Evolutionary conservation across 768 basidiomycete genomes (phyloP).

Genomic region (Leucosporidium creatinivorum): DNA sequence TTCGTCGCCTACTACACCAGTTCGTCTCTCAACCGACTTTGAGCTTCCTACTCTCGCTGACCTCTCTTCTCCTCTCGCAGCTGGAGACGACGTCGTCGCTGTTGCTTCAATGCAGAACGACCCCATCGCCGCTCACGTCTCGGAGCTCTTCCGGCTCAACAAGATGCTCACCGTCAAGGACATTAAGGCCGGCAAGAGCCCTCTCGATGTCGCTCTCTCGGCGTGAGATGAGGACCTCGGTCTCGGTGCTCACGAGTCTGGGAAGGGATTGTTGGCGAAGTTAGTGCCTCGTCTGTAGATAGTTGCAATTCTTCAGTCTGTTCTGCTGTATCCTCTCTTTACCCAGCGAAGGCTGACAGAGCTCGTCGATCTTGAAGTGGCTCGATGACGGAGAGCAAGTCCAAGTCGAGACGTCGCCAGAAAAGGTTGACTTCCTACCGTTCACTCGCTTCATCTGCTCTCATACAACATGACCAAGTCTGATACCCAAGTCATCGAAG

Average conservation of each 20-base stretch:
- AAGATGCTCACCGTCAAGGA: conserved; percentile 73
- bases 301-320: background rate
- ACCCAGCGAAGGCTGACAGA: too few species aligned
- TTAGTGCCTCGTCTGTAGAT: too few species aligned
- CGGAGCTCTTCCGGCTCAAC: conserved; percentile 67
- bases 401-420: too few species aligned
- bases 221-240: background rate
- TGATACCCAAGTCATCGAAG: too few species aligned
- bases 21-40: background rate
- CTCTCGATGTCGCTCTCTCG: background rate
- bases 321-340: background rate
- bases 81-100: conserved; percentile 32
- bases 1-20: conserved; percentile 66
- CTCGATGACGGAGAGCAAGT: too few species aligned
- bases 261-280: too few species aligned
- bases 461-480: too few species aligned
- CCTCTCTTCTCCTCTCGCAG: background rate
- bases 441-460: too few species aligned
- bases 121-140: conserved; percentile 56
- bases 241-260: too few species aligned
- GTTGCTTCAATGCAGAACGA: conserved; percentile 33
- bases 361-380: too few species aligned
- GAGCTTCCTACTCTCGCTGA: conserved; percentile 35
- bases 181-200: conserved; percentile 59
- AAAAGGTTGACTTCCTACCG: too few species aligned